Percentiles rank a stretch among this genome's conserved stretches.
Conservation (phyloP, 345 rosid species). For the Erucastrum elatum region DNA sequence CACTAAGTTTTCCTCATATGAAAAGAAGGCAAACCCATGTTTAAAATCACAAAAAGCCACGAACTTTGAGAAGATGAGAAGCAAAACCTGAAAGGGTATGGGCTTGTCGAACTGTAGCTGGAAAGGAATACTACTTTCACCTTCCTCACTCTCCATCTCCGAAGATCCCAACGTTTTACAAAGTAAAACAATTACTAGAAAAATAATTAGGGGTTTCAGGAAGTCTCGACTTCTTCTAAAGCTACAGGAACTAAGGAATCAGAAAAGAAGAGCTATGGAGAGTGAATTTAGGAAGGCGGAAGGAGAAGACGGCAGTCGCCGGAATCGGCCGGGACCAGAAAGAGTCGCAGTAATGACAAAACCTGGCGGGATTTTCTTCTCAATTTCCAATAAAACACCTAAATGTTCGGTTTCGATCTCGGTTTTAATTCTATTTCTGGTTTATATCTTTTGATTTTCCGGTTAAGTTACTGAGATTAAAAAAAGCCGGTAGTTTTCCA, state of each 20-base stretch:
- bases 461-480: neutral
- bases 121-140: constrained; percentile 56
- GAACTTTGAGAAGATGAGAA: neutral
- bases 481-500: constrained; percentile 5
- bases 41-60: neutral
- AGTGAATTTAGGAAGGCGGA: neutral
- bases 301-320: constrained; percentile 21
- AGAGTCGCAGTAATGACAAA: constrained; percentile 1
- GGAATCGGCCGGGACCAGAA: constrained; percentile 29
- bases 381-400: constrained; percentile 23
- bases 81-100: constrained; percentile 70
- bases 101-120: constrained; percentile 90
- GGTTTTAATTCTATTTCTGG: neutral
- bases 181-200: neutral
- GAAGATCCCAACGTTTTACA: constrained; percentile 9
- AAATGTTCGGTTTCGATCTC: constrained; percentile 29
- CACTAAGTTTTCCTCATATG: neutral
- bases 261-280: neutral
- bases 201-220: neutral
- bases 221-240: neutral
- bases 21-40: neutral
- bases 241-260: neutral
- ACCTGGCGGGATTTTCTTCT: constrained; percentile 38
- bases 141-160: constrained; percentile 73
- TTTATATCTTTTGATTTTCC: neutral